Percentiles rank a stretch among this genome's conserved stretches.
These are phyloP conservation scores for Mortierella sp. DNA, from an alignment of 371 early-diverging fungal species.

Conservation along the genomic window DNA sequence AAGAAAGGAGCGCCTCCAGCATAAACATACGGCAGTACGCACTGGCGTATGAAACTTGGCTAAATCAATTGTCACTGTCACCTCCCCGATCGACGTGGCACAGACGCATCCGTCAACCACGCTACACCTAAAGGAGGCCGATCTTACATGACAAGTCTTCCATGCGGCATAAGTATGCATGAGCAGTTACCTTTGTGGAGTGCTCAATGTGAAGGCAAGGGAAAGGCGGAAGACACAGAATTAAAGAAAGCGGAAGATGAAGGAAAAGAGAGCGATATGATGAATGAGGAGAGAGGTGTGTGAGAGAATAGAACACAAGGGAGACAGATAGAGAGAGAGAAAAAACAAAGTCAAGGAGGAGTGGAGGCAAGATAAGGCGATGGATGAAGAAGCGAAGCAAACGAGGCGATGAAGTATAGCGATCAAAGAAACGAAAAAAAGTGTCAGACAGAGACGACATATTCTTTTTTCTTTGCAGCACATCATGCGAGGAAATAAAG, in stretches of 20 bases:
- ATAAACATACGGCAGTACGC: conserved; percentile 7
- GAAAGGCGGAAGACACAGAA: conserved; percentile 7
- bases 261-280: background rate
- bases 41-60: conserved; percentile 17
- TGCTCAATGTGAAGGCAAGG: conserved; percentile 8
- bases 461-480: too few species aligned
- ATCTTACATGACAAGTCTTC: conserved; percentile 26
- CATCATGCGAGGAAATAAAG: too few species aligned
- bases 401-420: too few species aligned
- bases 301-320: too few species aligned
- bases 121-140: conserved; percentile 29
- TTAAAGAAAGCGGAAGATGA: background rate
- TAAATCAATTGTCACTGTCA: conserved; percentile 16
- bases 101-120: conserved; percentile 16
- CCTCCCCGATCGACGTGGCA: conserved; percentile 14
- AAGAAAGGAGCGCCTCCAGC: conserved; percentile 24
- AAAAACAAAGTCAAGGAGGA: too few species aligned
- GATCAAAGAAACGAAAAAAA: too few species aligned
- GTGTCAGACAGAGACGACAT: too few species aligned
- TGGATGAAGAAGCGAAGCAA: too few species aligned
- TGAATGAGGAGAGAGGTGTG: background rate
- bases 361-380: too few species aligned
- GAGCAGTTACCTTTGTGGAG: conserved; percentile 18
- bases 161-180: conserved; percentile 20
- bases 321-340: too few species aligned